phyloP scores from a whole-genome alignment of 768 basidiomycete species.

The Phlebiopsis flavidoalba region DNA sequence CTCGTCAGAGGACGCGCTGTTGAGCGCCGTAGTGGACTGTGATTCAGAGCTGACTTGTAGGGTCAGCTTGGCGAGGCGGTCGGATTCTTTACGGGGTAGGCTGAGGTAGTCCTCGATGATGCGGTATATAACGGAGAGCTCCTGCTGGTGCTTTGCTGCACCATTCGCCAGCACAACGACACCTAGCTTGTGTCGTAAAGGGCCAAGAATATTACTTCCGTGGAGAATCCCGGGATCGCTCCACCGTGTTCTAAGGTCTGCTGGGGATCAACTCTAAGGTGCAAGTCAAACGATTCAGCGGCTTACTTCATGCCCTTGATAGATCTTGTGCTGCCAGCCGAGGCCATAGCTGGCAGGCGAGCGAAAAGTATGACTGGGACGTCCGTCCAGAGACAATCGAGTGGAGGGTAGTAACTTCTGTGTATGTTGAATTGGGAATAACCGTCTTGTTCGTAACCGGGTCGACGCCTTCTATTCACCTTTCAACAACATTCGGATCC shows the following conservation, averaged over 20 bases:
- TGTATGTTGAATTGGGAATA: not conserved
- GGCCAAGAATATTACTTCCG: slow-evolving; percentile 10
- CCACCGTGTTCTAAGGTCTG: slow-evolving; percentile 7
- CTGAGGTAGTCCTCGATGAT: slow-evolving; percentile 13
- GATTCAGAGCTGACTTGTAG: not conserved
- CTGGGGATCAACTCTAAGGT: not conserved
- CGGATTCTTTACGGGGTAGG: not conserved
- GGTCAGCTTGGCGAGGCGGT: not conserved
- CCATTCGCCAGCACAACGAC: slow-evolving; percentile 7
- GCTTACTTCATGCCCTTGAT: slow-evolving; percentile 10
- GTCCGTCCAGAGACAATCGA: not conserved
- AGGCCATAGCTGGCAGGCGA: slow-evolving; percentile 5
- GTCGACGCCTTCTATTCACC: slow-evolving; percentile 6
- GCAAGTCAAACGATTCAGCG: not conserved
- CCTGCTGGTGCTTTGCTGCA: not conserved
- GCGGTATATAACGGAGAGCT: not conserved
- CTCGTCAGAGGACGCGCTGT: not conserved
- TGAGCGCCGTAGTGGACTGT: not conserved
- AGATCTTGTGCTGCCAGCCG: slow-evolving; percentile 8
- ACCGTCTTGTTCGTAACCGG: slow-evolving; percentile 1
- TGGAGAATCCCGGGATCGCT: slow-evolving; percentile 9
- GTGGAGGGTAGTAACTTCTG: not conserved
- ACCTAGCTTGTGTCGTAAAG: slow-evolving; percentile 6
- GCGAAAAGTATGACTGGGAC: not conserved
- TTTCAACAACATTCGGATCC: slow-evolving; percentile 7